phyloP scores from a whole-genome alignment of 1,284 basidiomycete genomes.

The Tremellales sp. region DNA sequence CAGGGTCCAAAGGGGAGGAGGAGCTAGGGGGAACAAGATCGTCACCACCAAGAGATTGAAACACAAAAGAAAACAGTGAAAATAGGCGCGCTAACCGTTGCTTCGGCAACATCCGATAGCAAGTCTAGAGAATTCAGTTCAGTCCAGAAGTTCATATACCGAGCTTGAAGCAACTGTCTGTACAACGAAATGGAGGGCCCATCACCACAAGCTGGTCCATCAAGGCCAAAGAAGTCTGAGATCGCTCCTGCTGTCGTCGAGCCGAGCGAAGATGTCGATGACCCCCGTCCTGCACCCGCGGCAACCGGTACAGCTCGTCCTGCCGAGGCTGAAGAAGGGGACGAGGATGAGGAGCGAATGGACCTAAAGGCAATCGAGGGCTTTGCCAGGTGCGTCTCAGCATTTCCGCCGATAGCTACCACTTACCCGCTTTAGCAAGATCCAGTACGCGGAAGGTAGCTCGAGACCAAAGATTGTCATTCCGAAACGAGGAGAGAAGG shows the following conservation, averaged over 20 bases:
- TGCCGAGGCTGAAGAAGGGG: slow-evolving; percentile 7
- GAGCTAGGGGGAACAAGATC: too few species aligned
- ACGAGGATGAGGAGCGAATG: slow-evolving; percentile 18
- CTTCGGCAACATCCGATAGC: too few species aligned
- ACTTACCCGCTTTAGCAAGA: slow-evolving; percentile 22
- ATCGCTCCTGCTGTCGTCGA: neutral
- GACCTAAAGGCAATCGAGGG: slow-evolving; percentile 17
- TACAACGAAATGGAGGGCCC: too few species aligned
- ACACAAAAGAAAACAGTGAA: too few species aligned
- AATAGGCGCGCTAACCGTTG: too few species aligned
- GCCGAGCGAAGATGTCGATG: neutral
- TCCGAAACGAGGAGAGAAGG: slow-evolving; percentile 90
- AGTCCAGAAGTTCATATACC: too few species aligned
- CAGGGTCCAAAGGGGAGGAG: too few species aligned
- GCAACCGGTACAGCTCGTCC: neutral
- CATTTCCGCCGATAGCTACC: neutral
- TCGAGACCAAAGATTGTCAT: slow-evolving; percentile 54
- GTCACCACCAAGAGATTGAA: too few species aligned
- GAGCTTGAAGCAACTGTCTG: too few species aligned
- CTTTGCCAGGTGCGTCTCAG: slow-evolving; percentile 14
- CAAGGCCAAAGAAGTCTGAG: neutral
- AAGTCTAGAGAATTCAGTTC: too few species aligned
- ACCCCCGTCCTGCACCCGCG: neutral
- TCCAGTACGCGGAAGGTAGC: slow-evolving; percentile 24
- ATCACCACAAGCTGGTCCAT: neutral